Conservation (phyloP, 164 flowering plant genomes). For the Piper betle region DNA sequence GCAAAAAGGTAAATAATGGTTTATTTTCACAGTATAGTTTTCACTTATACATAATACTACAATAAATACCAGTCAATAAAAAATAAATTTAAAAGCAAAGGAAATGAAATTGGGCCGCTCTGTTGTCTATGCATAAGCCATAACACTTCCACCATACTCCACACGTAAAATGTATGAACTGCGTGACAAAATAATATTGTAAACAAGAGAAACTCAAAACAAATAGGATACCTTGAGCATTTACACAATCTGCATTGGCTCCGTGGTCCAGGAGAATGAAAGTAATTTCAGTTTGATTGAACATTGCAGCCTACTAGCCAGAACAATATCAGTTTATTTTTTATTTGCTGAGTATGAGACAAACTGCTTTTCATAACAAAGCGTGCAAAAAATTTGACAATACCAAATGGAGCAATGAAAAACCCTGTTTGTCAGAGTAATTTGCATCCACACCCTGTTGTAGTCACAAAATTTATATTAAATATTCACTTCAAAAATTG, state of each 20-base stretch:
- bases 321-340: conserved; percentile 2
- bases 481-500: neutral
- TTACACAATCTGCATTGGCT: conserved; percentile 58
- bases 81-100: no score
- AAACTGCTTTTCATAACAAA: neutral
- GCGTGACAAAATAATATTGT: no score
- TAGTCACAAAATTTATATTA: conserved; percentile 3
- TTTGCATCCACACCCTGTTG: conserved; percentile 92
- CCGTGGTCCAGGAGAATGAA: conserved; percentile 83
- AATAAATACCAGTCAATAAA: no score
- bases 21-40: no score
- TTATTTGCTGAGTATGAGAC: conserved; percentile 2
- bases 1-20: no score
- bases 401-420: conserved; percentile 89
- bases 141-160: neutral
- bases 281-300: conserved; percentile 78
- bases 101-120: no score
- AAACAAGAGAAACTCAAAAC: neutral
- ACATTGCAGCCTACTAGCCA: conserved; percentile 64
- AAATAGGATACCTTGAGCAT: conserved; percentile 61
- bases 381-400: conserved; percentile 2
- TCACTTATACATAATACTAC: no score
- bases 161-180: neutral
- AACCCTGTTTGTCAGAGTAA: conserved; percentile 85
- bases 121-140: no score